phyloP scores from a whole-genome alignment of 495 filamentous ascomycete genomes.

The Ascobolus immersus region DNA sequence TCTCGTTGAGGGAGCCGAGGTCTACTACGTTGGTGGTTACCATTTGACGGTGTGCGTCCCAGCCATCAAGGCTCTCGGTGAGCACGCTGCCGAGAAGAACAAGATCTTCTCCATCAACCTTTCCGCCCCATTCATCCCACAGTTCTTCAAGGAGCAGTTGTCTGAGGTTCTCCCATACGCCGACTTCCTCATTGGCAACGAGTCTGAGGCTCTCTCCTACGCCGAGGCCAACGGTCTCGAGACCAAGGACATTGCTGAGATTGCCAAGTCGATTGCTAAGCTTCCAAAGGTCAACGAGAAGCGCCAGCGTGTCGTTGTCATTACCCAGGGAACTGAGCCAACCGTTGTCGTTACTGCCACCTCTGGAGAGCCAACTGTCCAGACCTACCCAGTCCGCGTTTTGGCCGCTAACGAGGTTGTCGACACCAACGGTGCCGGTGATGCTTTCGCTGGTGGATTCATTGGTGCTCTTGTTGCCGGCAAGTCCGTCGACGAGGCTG shows the following conservation, averaged over 20 bases:
- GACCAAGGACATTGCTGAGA: constrained; percentile 58
- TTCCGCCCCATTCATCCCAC: constrained; percentile 79
- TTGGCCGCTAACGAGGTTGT: constrained; percentile 51
- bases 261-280: constrained; percentile 59
- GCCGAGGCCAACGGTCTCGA: constrained; percentile 48
- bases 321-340: constrained; percentile 81
- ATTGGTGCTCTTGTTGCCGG: constrained; percentile 66
- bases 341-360: constrained; percentile 52
- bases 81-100: constrained; percentile 68
- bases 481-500: constrained; percentile 42
- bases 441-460: constrained; percentile 92
- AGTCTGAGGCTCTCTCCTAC: constrained; percentile 73
- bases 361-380: constrained; percentile 33
- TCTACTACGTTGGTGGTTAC: constrained; percentile 85
- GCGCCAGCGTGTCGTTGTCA: constrained; percentile 54
- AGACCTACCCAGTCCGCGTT: constrained; percentile 53
- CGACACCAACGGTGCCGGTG: constrained; percentile 92
- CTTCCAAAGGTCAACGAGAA: constrained; percentile 74
- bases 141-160: constrained; percentile 92
- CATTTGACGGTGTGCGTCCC: constrained; percentile 72
- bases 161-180: constrained; percentile 67
- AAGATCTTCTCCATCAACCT: constrained; percentile 80
- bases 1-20: constrained; percentile 60
- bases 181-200: constrained; percentile 93
- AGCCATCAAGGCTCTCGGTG: constrained; percentile 62